phyloP scores from a whole-genome alignment of 1,284 basidiomycete genomes.

The Rhodotorula glutinis region DNA sequence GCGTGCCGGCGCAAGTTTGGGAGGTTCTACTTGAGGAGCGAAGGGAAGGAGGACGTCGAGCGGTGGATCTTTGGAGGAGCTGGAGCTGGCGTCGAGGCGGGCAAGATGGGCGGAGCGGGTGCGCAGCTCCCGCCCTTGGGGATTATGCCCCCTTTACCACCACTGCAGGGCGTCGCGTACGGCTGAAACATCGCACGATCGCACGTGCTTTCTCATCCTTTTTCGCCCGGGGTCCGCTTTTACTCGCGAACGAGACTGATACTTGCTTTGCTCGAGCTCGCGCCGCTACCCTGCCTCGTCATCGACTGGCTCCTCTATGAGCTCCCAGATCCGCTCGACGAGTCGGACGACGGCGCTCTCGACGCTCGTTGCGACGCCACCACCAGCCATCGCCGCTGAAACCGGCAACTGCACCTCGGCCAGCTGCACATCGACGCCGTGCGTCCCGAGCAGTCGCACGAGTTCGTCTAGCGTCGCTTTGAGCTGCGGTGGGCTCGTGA shows the following conservation, averaged over 20 bases:
- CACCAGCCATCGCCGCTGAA: neutral
- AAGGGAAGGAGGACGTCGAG: neutral
- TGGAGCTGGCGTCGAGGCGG: neutral
- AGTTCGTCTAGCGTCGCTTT: neutral
- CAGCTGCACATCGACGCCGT: neutral
- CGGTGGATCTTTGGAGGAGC: neutral
- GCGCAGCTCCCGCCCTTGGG: neutral
- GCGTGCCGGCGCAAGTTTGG: slow-evolving; percentile 66
- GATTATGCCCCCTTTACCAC: no score
- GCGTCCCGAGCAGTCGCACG: neutral
- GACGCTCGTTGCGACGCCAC: neutral
- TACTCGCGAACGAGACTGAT: no score
- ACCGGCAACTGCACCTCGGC: neutral
- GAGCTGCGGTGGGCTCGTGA: no score
- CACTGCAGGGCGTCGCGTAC: no score
- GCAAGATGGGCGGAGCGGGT: neutral
- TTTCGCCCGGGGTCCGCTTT: no score
- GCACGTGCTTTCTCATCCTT: no score
- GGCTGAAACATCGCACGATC: no score
- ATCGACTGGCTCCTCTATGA: neutral
- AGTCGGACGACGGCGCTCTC: neutral
- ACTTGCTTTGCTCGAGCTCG: no score
- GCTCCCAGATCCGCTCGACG: neutral
- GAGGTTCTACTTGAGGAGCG: slow-evolving; percentile 12
- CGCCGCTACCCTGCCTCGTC: neutral